Evolutionary conservation across 805 yeast genomes (phyloP).

Genomic region (Candida xiaguanensis): DNA sequence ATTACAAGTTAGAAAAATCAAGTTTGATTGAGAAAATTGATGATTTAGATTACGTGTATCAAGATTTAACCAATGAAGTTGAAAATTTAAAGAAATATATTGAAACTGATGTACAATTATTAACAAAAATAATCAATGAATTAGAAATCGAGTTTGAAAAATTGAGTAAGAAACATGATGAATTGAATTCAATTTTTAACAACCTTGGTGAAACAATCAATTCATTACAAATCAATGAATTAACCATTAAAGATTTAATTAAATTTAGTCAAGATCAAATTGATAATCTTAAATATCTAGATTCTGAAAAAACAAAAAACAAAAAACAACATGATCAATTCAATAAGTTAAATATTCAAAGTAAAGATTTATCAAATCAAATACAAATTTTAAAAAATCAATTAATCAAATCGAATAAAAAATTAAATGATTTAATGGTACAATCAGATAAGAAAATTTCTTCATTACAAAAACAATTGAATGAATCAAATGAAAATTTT

Average conservation of each 20-base stretch:
- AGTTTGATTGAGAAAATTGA: conserved; percentile 56
- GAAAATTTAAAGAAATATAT: conserved; percentile 60
- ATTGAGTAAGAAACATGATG: conserved; percentile 20
- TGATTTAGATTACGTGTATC: conserved; percentile 52
- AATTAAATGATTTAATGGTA: neutral
- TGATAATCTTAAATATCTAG: conserved; percentile 26
- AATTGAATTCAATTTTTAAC: conserved; percentile 42
- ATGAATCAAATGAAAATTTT: conserved; percentile 1
- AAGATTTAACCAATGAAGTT: conserved; percentile 54
- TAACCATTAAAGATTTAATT: conserved; percentile 40
- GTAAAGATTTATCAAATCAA: conserved; percentile 6
- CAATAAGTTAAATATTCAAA: conserved; percentile 3
- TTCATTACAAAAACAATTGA: neutral
- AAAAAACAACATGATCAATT: conserved; percentile 5
- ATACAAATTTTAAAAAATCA: conserved; percentile 4
- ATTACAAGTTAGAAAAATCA: conserved; percentile 62
- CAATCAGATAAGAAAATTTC: conserved; percentile 3
- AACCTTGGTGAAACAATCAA: conserved; percentile 54
- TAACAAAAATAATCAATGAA: conserved; percentile 51
- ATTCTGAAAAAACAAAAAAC: conserved; percentile 1
- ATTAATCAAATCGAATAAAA: conserved; percentile 4
- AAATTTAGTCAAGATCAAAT: conserved; percentile 50
- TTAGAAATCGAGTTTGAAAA: conserved; percentile 43
- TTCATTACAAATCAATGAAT: conserved; percentile 46
- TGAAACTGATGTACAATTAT: conserved; percentile 55